Percentiles rank a stretch among this genome's conserved stretches.
These are phyloP conservation scores for Dactylorhiza incarnata DNA, from an alignment of 106 monocot genomes.

Conservation along the genomic window DNA sequence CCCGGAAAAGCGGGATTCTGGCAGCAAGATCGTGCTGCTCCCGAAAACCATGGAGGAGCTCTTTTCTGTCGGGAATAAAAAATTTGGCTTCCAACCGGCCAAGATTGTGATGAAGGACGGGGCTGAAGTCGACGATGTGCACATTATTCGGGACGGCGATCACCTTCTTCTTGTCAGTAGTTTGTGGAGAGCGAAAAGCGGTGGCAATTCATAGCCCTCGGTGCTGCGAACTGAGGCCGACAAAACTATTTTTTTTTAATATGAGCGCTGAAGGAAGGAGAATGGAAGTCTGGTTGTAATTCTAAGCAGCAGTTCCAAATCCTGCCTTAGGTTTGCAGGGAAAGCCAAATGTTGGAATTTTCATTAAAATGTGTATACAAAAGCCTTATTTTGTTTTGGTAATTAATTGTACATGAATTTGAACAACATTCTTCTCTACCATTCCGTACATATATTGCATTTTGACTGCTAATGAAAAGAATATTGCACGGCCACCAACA, in stretches of 20 bases:
- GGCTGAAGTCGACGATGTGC: conserved; percentile 58
- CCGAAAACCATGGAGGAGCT: conserved; percentile 56
- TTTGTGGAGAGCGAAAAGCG: conserved; percentile 10
- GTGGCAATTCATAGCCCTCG: background rate
- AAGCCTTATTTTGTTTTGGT: too few species aligned
- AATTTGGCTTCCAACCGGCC: conserved; percentile 41
- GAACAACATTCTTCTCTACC: too few species aligned
- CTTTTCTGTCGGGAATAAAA: conserved; percentile 38
- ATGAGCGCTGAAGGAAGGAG: background rate
- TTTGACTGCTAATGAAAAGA: too few species aligned
- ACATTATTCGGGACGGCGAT: conserved; percentile 73
- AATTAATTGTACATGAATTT: too few species aligned
- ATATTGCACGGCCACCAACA: too few species aligned
- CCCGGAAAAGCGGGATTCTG: conserved; percentile 31
- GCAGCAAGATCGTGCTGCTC: conserved; percentile 47
- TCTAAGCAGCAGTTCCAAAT: too few species aligned
- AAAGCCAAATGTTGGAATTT: too few species aligned
- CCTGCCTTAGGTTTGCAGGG: too few species aligned
- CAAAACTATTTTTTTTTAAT: background rate
- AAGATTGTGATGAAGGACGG: conserved; percentile 54
- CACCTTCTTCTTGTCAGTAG: conserved; percentile 54
- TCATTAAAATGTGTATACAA: too few species aligned
- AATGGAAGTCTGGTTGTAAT: background rate
- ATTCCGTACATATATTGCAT: too few species aligned
- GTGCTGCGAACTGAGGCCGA: background rate